Base-by-base conservation (phyloP, 768 basidiomycete genomes). In the Hydnum rufescens region DNA sequence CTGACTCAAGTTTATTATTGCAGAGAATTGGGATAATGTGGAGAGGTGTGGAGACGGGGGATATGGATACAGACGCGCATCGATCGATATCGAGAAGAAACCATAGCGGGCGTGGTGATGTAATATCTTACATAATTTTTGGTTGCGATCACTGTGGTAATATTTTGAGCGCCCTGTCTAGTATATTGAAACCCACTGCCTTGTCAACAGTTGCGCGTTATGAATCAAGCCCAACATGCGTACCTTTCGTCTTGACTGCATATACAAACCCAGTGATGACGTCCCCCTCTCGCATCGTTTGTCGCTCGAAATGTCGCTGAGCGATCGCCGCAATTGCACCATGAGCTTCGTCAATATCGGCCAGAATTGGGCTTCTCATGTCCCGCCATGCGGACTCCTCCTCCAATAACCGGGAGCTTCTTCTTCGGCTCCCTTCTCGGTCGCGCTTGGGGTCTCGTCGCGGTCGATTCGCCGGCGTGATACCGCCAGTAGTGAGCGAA, bases 361-460 rank as follows among this genome's bases (percentile, higher is more conserved):
- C 73, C 53, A 85, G 62, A 51, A 86, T 74, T 2, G 83, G 80
- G 5, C 74, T 73, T 53, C 43, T 19, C 78, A 75, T 34, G 62
- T 62, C 53, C 66, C 53, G 66, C 57, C 42, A 54, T 36, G 4
- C 53, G 32, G 74, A 57, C 32, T 69, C 78, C 54, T 85, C 84
- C 58, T 86, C 83, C 47, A 78, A 64, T 36, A 84, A 59, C 32
- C 85, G 74, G 18, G 82, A 79, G 59, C 82, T 86, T 52, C 83
- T 70, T 29, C 82, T 68, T 31, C 82, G 71, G 53, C 66, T 68
- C 22, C 58, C 49, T 30, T 54, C 48, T 42, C 59, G 68, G 48
- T 78, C 76, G 57, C 76, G 76, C 3, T 29, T 50, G 25, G 8
- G 25, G 54, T 83, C 81, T 8, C 84, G 75, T 39, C 79, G 74